These are phyloP conservation scores for Artemisia argyi DNA, from an alignment of 129 eudicot genomes.

Conservation along the genomic window DNA sequence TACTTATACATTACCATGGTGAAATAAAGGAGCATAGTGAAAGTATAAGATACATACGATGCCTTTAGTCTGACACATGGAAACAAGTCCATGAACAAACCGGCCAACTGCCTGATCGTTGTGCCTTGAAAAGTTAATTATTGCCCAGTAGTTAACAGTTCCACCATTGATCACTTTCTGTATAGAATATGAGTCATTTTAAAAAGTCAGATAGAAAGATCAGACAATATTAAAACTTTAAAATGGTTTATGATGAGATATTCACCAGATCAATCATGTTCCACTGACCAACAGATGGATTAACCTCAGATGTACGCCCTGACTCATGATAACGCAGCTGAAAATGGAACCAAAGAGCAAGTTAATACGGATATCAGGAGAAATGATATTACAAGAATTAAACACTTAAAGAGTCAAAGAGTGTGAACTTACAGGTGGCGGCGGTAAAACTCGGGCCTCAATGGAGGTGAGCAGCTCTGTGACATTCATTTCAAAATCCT, in stretches of 20 bases:
- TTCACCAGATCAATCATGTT: not conserved
- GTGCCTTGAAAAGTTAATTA: not conserved
- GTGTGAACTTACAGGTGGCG: not conserved
- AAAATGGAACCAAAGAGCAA: constrained; percentile 31
- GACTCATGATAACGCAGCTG: not conserved
- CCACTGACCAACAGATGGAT: not conserved
- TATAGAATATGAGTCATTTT: not conserved
- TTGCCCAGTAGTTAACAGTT: not conserved
- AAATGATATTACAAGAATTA: no score
- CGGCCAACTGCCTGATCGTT: not conserved
- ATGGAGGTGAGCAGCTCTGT: constrained; percentile 35
- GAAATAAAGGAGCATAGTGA: no score
- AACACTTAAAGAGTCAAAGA: no score
- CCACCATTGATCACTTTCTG: not conserved
- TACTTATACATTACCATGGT: not conserved
- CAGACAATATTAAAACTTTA: not conserved
- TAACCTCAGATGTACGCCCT: not conserved
- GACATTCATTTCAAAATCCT: constrained; percentile 60
- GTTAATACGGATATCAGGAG: no score
- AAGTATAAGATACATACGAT: constrained; percentile 38
- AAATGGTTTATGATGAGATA: not conserved
- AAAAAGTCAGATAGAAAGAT: constrained; percentile 16
- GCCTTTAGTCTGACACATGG: constrained; percentile 77
- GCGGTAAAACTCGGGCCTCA: constrained; percentile 66
- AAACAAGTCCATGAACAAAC: constrained; percentile 43